phyloP scores from a whole-genome alignment of 805 yeast genomes.

The Candida qinlingensis region DNA sequence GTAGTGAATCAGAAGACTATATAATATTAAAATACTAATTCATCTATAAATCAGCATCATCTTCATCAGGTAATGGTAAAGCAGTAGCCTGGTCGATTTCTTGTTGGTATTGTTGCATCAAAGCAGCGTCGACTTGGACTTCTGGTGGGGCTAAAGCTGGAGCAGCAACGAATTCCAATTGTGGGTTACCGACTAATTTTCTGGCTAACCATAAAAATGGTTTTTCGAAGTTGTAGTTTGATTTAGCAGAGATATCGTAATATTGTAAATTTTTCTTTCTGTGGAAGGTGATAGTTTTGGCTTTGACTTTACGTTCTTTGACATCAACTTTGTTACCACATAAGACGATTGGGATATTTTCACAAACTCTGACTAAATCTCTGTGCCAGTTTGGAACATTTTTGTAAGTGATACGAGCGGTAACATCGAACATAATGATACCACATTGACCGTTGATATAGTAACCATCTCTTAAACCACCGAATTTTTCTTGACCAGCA shows the following conservation, averaged over 20 bases:
- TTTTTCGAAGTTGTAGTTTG: constrained; percentile 98
- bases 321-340: constrained; percentile 99
- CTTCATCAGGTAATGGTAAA: constrained; percentile 99
- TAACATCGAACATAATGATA: constrained; percentile 99
- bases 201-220: constrained; percentile 99
- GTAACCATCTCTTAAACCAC: constrained; percentile 99
- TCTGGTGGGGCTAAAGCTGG: constrained; percentile 99
- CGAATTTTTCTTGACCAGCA: constrained; percentile 99
- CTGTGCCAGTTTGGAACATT: constrained; percentile 99
- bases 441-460: constrained; percentile 99
- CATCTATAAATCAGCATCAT: constrained; percentile 91
- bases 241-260: constrained; percentile 99
- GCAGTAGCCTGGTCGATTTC: constrained; percentile 99
- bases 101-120: constrained; percentile 98
- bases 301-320: constrained; percentile 99
- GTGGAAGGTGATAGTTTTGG: constrained; percentile 99
- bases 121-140: constrained; percentile 92
- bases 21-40: neutral
- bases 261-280: constrained; percentile 99
- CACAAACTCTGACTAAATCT: constrained; percentile 99
- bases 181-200: constrained; percentile 97
- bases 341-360: constrained; percentile 97
- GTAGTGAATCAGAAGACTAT: neutral
- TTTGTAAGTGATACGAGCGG: constrained; percentile 98
- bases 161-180: constrained; percentile 96